A percentile compares a stretch with the other conserved stretches of the same genome.
Evolutionary conservation across 441 rosid species (phyloP).

Genomic region (Manihot esculenta): DNA sequence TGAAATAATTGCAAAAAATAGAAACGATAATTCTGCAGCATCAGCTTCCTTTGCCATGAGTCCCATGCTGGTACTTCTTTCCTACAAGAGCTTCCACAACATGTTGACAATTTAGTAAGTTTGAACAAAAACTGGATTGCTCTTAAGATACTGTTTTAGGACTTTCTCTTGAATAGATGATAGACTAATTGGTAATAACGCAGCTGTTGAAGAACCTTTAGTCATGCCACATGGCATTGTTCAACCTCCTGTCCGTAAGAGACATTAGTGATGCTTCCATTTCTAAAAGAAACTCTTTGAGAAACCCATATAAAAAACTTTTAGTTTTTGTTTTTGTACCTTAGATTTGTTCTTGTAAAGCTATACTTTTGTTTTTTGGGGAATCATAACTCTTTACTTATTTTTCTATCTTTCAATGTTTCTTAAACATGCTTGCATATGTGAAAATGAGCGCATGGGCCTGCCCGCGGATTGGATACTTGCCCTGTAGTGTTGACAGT

Average conservation of each 20-base stretch:
- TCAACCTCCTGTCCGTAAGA: not conserved
- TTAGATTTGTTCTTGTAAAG: not conserved
- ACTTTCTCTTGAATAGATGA: not conserved
- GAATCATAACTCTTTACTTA: not conserved
- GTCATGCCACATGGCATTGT: slow-evolving; percentile 3
- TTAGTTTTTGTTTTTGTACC: not conserved
- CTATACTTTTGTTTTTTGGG: no score
- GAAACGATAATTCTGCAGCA: no score
- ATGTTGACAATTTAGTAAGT: no score
- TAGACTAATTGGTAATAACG: not conserved
- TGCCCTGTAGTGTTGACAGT: not conserved
- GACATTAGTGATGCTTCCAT: not conserved
- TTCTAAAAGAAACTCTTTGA: not conserved
- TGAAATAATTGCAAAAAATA: no score
- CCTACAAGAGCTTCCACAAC: no score
- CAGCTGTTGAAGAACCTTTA: not conserved
- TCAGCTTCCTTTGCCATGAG: no score
- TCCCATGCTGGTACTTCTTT: no score
- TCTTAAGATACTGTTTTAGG: not conserved
- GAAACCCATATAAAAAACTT: not conserved
- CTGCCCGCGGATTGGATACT: not conserved
- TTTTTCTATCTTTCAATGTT: not conserved
- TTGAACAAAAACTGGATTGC: not conserved
- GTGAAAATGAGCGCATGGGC: not conserved
- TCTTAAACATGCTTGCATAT: not conserved